Base-by-base conservation (phyloP, 495 filamentous ascomycete species). In the Evernia prunastri region DNA sequence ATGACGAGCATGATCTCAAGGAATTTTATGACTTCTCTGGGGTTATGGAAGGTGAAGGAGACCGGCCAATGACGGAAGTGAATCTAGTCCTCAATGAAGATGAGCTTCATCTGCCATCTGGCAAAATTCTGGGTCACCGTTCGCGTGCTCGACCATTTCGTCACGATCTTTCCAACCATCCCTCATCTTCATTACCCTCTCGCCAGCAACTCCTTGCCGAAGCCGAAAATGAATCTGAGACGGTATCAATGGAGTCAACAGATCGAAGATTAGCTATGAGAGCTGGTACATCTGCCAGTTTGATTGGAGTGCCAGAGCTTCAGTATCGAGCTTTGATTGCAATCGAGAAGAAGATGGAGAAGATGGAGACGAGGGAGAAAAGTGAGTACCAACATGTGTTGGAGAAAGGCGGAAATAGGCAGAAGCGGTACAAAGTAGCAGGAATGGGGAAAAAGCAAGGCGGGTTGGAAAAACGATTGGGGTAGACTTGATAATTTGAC, bases 81-180 rank as follows among this genome's bases (percentile, higher is more conserved):
- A 18, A 39, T 61, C 40, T 61, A 11, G 29, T 36, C n/a, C 56
- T 31, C 33, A 61, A 66, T 45, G 63, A 62, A 54, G 27, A 64
- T n/a, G 58, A 42, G 35, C 67, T 70, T 33, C 69, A 66, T 57
- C 58, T 76, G 23, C 67, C 71, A 15, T 74, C 74, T n/a, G 74
- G 74, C 31, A 74, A 67, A 49, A 47, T 70, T 13, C 49, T 75
- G n/a, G 66, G 51, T 27, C 67, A 69, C 47, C 73, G 70, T 18
- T 67, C 61, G 29, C 60, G 39, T 61, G 42, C 64, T 36, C 60
- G 63, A 33, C 40, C 49, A n/a, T 61, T 35, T 29, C 67, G 59
- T 25, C 60, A 59, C 17, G 47, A 67, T 60, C 39, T 27, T 37
- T 54, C 61, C n/a, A 31, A 29, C 23, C 58, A 57, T 51, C 33